Base-by-base conservation (phyloP, 176 grass and related monocot genomes). In the Dactylis glomerata region DNA sequence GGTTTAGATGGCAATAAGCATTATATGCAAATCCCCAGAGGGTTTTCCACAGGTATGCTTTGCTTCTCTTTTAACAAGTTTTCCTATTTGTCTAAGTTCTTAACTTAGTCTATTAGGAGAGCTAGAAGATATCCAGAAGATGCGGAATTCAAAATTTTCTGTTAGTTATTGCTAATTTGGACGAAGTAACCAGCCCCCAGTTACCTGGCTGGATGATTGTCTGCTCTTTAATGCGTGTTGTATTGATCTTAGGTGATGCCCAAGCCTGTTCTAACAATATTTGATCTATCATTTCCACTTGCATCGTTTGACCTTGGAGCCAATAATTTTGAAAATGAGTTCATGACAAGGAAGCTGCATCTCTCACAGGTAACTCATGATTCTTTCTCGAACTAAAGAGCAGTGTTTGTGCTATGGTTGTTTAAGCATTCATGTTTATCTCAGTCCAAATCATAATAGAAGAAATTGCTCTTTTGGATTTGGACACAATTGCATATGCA, bases 261-360 rank as follows among this genome's bases (percentile, higher is more conserved):
- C 41, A 98, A 93, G 86, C 96, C 96, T 62, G 85, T 98, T 64
- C 68, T 98, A 49, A 91, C 85, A 20, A 87, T 98, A 89, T 87
- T 93, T 54, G 85, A 77, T 47, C 83, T 93, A 16, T 93, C 91
- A 77, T 90, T 88, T 79, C 93, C 96, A 41, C 80, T 98, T 31
- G 96, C 91, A 1, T 98, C 96, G 77, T 93, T 92, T 81, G 95
- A 98, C 69, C 91, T 98, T 50, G 92, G 92, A 14, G 92, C 92
- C 23, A 86, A 80, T 76, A 92, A 87, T 91, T 92, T 93, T 47
- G 96, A 98, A 90, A 95, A 86, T 78, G 96, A 98, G 68, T 93
- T 98, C 83, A 88, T 95, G 79, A 93, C 90, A 81, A 92, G 52
- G 75, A 93, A 92, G 70, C 81, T 98, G 14, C 89, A 95, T 67